Evolutionary conservation across 345 rosid genomes (phyloP), one percentile per base, ranked within the genome.

Genomic region (Eucalyptus marginata): DNA sequence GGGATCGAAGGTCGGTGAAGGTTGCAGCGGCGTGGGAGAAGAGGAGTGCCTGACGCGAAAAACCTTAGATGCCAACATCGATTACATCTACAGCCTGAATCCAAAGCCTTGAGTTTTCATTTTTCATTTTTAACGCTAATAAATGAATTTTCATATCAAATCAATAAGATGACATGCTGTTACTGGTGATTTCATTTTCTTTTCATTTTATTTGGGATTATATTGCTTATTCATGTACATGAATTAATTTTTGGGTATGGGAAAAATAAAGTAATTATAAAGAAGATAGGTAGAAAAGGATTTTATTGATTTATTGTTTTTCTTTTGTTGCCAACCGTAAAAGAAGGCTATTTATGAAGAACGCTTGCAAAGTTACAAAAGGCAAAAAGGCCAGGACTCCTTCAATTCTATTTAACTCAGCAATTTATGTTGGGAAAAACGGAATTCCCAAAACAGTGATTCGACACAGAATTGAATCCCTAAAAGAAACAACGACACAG

Each of bases 41-140:
- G 91, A 87, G 66, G 89, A 89, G 68, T 87, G 91, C 80, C 29
- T 89, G 56, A 85, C n/a, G 85, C 87, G 91, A 56, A 83, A 89
- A 49, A 89, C 91, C 15, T 87, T 89, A 10, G 91, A 36, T 22
- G 89, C 89, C 59, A 87, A 89, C 36, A 25, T 87, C 31, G 91
- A 89, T 81, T 89, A 89, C 87, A 80, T 89, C 51, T 89, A 89
- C 58, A 62, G 86, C 87, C 89, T 83, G 91, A 81, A 83, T 50
- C 43, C 24, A 11, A 4, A 7, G 31, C 66, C 85, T 43, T 89
- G 62, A 89, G 5, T 87, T 43, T 29, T 33, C 44, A 2, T 29
- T 13, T 31, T 71, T 18, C 0, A 7, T 68, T 33, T 33, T 33
- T 18, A 33, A 40, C 8, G 20, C 25, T 25, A 71, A 36, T 71